Base-by-base conservation (phyloP, 495 filamentous ascomycete genomes). In the Parachaetomium inaequale region DNA sequence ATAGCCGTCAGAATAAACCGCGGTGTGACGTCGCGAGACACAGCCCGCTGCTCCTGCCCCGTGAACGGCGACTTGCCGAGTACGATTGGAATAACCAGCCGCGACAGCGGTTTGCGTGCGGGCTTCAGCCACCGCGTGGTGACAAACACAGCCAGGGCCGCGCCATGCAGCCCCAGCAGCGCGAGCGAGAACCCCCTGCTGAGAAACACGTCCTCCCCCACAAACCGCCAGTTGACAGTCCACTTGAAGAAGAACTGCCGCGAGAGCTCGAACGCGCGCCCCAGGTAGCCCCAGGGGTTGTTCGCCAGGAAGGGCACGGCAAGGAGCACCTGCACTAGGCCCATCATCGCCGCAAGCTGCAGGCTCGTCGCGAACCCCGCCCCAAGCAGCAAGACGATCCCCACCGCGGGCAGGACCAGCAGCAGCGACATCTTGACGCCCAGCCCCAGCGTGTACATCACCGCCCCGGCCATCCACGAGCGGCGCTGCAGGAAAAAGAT, bases 191-290 rank as follows among this genome's bases (percentile, higher is more conserved):
- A 96, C 14, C 78, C 71, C 57, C 76, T 83, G 54, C 91, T 95
- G 25, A 95, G 79, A 66, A 98, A 98, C 2, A 73, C 73, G 23
- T 91, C 85, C 70, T 97, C 91, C 14, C 87, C 85, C 6, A 97
- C 73, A 66, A 98, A 97, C 47, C 93, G 84, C 93, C 93, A 98
- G 73, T 98, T 98, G 60, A 98, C 94, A 0, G 94, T 98, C 94
- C 94, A 98, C 72, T 96, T 93, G 80, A 91, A 97, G 64, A 96
- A 80, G 72, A 98, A 98, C 65, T 87, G 83, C 49, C 94, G 81
- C 29, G 89, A 89, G 29, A 98, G 78, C 76, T 98, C 92, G 66
- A 98, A 98, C 0, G 94, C 92, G 53, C 88, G 79, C 32, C 81
- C 79, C 5, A 92, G 63, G 66, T 98, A 98, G 12, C 89, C 89